Evolutionary conservation across 2,329 filamentous ascomycete genomes (phyloP).

Genomic region (Fusarium sp.): DNA sequence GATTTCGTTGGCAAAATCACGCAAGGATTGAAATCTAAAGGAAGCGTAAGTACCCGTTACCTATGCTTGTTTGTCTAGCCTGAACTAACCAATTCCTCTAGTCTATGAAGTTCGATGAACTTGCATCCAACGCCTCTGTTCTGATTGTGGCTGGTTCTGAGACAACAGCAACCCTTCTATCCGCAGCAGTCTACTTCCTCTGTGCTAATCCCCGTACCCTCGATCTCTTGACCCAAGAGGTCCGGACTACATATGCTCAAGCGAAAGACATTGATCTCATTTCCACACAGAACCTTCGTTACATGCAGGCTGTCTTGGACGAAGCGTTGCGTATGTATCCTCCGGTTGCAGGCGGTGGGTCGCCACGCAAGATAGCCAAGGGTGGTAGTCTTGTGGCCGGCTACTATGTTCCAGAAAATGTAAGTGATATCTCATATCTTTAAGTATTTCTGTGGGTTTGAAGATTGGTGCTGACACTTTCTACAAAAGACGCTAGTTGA

Average conservation of each 20-base stretch:
- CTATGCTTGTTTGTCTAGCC: rapidly evolving
- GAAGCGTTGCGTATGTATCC: conserved; percentile 25
- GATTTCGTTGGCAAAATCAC: not conserved
- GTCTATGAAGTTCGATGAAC: conserved; percentile 6
- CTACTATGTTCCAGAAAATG: conserved; percentile 5
- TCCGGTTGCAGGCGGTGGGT: conserved; percentile 16
- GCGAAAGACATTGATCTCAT: conserved; percentile 16
- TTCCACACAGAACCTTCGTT: conserved; percentile 11
- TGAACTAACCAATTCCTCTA: rapidly evolving
- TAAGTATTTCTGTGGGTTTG: no score
- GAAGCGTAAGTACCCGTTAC: not conserved
- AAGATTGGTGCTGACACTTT: rapidly evolving
- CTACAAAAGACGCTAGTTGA: not conserved
- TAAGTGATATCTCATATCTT: not conserved
- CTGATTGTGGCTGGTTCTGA: conserved; percentile 25
- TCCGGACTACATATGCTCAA: not conserved
- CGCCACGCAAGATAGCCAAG: conserved; percentile 13
- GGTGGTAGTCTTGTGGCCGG: conserved; percentile 18
- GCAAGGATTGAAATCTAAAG: not conserved
- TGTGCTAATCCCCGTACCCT: conserved; percentile 3
- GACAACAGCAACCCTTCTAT: conserved; percentile 25
- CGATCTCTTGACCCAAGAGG: conserved; percentile 3
- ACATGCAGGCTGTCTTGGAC: conserved; percentile 17
- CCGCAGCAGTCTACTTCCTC: conserved; percentile 13
- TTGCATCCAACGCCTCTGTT: conserved; percentile 21